Evolutionary conservation across 1,139 yeast genomes (phyloP), one percentile per base, ranked within the genome.

Genomic region (Blastobotrys apis): DNA sequence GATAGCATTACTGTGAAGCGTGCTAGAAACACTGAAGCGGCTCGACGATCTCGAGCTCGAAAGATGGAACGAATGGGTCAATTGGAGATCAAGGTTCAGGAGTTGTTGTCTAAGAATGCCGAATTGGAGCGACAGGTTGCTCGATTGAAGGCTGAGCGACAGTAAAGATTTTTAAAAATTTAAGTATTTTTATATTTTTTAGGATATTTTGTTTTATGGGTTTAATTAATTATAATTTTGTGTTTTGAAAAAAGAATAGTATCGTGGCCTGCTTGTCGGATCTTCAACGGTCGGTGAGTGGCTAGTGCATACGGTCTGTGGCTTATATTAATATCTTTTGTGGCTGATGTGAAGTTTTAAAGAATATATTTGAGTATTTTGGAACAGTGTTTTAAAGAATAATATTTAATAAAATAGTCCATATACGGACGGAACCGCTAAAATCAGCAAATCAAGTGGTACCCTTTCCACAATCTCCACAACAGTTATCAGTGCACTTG

Each of bases 1-100:
- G 96, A 88, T 65, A 79, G 82, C 19, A 77, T 75, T 47, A 50
- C 59, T 13, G 57, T 84, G 60, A 90, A 90, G 72, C 82, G 98
- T 62, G 97, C 97, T 31, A 81, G 92, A 67, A 92, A 92, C 74
- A 92, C 98, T 25, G 97, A 90, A 65, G 97, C 97, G 54, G 98
- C 98, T 19, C 81, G 97, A 66, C 79, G 97, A 62, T 88, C 97
- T 33, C 77, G 98, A 59, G 97, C 97, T 32, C 80, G 97, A 65
- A 90, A 90, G 71, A 80, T 87, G 81, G 94, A 88, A 67, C 79
- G 96, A 67, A 87, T 90, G 96, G 62, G 71, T 50, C 95, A 86
- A 63, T 74, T 90, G 62, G 97, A 90, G 67, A 78, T 69, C 23
- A 83, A 80, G 61, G 94, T 90, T 50, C 90, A 84, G 54, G 78